Percentiles rank a stretch among this genome's conserved stretches.
Evolutionary conservation across 257 asterid species (phyloP).

Genomic region (Echites panduratus): DNA sequence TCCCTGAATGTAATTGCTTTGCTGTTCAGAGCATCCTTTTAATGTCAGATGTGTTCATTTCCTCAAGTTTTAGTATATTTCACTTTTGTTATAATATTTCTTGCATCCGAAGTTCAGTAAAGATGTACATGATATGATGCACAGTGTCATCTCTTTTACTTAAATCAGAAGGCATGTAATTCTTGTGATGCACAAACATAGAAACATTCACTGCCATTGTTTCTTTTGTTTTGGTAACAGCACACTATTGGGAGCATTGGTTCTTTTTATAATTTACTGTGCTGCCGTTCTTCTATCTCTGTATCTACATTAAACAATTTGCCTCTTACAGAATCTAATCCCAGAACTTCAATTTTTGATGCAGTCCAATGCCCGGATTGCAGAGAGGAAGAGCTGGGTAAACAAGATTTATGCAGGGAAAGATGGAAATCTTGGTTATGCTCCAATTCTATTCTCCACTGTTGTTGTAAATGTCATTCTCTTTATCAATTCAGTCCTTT

Average conservation of each 20-base stretch:
- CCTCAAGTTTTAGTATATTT: background rate
- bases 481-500: conserved; percentile 61
- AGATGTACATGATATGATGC: background rate
- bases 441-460: conserved; percentile 66
- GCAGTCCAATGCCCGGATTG: conserved; percentile 64
- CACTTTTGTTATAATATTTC: background rate
- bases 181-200: background rate
- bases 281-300: background rate
- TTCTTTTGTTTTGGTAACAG: background rate
- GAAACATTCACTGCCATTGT: background rate
- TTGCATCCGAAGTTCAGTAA: background rate
- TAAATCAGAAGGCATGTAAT: background rate
- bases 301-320: background rate
- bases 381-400: conserved; percentile 50
- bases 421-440: conserved; percentile 62
- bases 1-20: background rate
- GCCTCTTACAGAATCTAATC: background rate
- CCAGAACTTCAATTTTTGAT: conserved; percentile 25
- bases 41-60: background rate
- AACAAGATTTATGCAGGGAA: conserved; percentile 45
- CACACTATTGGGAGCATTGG: background rate
- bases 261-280: background rate
- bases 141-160: background rate
- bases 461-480: conserved; percentile 59
- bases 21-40: background rate